Evolutionary conservation across 2,329 filamentous ascomycete species (phyloP).

Genomic region (Hypoxylon sp.): DNA sequence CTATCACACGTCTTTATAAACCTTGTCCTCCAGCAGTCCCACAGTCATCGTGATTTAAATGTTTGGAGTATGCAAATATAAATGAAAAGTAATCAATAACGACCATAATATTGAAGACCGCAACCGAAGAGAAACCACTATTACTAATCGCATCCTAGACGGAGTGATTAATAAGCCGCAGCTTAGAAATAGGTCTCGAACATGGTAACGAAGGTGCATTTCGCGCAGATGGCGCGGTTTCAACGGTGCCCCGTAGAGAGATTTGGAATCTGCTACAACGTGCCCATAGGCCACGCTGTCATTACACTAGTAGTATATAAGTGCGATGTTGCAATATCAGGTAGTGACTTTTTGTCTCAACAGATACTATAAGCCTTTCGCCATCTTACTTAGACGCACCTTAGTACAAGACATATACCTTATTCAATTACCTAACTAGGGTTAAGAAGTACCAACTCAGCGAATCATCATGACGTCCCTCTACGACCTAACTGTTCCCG

Average conservation of each 20-base stretch:
- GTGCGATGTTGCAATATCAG: neutral
- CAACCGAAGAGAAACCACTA: neutral
- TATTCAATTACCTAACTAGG: neutral
- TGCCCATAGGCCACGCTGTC: neutral
- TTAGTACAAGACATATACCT: neutral
- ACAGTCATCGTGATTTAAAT: neutral
- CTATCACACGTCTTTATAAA: neutral
- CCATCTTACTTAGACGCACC: neutral
- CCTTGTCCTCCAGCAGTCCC: neutral
- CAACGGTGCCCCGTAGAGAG: neutral
- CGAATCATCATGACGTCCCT: slow-evolving; percentile 54
- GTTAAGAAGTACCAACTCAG: neutral
- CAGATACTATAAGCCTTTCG: neutral
- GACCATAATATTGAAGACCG: slow-evolving; percentile 6
- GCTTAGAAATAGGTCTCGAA: slow-evolving; percentile 33
- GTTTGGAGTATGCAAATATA: neutral
- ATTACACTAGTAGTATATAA: neutral
- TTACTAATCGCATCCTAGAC: neutral
- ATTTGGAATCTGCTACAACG: neutral
- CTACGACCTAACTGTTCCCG: slow-evolving; percentile 58
- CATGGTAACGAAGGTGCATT: neutral
- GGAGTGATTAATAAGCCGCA: slow-evolving; percentile 29
- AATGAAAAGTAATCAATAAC: neutral
- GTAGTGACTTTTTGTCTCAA: neutral
- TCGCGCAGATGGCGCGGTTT: neutral